Percentiles rank a stretch among this genome's conserved stretches.
phyloP scores from a whole-genome alignment of 1,139 yeast species.

The Protomyces inundatus region DNA sequence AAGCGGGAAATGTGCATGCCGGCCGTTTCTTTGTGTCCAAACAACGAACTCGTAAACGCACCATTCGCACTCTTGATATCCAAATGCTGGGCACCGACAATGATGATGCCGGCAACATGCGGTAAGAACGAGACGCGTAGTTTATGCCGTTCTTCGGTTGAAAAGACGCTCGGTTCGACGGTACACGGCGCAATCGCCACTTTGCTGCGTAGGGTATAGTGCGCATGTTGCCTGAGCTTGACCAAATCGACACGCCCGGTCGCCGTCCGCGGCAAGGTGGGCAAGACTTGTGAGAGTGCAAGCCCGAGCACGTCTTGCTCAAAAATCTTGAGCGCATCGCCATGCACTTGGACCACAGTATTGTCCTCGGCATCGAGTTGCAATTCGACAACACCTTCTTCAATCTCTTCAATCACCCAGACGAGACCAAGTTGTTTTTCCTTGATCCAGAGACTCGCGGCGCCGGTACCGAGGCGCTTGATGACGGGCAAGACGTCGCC shows the following conservation, averaged over 20 bases:
- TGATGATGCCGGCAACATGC: conserved; percentile 79
- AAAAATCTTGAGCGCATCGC: conserved; percentile 19
- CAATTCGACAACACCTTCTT: conserved; percentile 28
- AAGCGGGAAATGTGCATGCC: conserved; percentile 52
- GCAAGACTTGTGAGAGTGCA: neutral
- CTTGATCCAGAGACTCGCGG: conserved; percentile 71
- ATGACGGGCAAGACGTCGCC: conserved; percentile 53
- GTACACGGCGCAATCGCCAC: conserved; percentile 13
- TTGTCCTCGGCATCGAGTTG: conserved; percentile 16
- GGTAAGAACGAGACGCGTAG: conserved; percentile 61
- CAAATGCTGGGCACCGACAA: conserved; percentile 51
- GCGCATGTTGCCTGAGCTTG: neutral
- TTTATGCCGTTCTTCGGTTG: conserved; percentile 21
- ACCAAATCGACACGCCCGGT: conserved; percentile 2
- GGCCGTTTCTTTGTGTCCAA: conserved; percentile 59
- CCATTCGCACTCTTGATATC: conserved; percentile 63
- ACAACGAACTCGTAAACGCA: conserved; percentile 70
- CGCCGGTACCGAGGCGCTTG: conserved; percentile 42
- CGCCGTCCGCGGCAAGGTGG: conserved; percentile 12
- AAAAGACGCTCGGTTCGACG: conserved; percentile 22
- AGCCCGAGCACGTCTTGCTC: conserved; percentile 5
- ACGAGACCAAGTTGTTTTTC: conserved; percentile 63
- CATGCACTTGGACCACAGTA: conserved; percentile 15
- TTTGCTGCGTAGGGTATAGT: neutral
- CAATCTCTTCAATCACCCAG: conserved; percentile 78